Base-by-base conservation (phyloP, 192 early-diverging fungal species). In the Anaeromyces robustus region DNA sequence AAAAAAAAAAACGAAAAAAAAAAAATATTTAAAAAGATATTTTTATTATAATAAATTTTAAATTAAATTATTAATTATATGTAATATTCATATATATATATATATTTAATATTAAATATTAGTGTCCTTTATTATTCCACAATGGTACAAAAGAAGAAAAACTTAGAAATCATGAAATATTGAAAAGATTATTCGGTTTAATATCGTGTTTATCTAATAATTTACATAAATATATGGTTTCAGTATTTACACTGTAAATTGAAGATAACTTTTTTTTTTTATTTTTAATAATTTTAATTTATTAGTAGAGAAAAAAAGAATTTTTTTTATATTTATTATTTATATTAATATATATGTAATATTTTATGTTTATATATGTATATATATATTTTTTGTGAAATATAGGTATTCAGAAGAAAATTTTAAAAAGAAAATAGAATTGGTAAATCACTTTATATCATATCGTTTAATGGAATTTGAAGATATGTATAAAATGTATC, bases 391-490 rank as follows among this genome's bases (percentile, higher is more conserved):
- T n/a, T n/a, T n/a, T n/a, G n/a, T n/a, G n/a, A n/a, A n/a, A 37
- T 80, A 77, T 81, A 91, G 92, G 34, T 84, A 90, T 30, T 84
- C 92, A 16, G 80, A 87, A 12, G 83, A 86, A 7, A 84, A 87
- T 29, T 93, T 98, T 83, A 89, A 90, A 79, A 89, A 89, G 78
- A 90, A 92, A 32, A 89, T 97, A 30, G 89, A 92, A 29, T 85
- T 97, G 77, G 93, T 96, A 32, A 94, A 95, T 84, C 89, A 93
- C 37, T 97, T 97, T 78, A 92, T 96, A 52, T 92, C 92, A 19
- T 93, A 92, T 84, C 86, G 95, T 30, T 86, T 98, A 14, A 86
- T 92, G n/a, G 92, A 93, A 79, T 83, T 80, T 79, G 87, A 88
- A 11, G 85, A 85, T 7, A 86, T 87, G 80, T 78, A 80, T 18